Evolutionary conservation across 805 yeast genomes (phyloP), one percentile per base, ranked within the genome.

Genomic region (Nakazawaea pomicola): DNA sequence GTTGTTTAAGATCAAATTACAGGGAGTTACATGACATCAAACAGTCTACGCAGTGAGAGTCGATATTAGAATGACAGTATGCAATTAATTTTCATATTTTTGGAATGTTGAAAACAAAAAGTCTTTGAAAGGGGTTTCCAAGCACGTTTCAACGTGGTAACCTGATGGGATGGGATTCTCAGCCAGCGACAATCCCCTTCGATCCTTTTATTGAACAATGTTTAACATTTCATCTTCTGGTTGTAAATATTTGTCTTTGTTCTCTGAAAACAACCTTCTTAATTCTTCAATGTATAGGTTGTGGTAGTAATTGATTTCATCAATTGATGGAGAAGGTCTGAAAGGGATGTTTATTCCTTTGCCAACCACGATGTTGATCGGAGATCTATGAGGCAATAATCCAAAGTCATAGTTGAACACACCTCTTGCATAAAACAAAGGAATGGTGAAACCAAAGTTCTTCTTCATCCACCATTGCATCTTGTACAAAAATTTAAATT

Each of bases 371-470:
- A 93, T 70, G 47, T 85, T 72, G 41, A 93, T 80, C 2, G 86
- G 86, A 40, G 81, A 74, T 49, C 97, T 70, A 57, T 77, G 90
- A 1, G 99, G 98, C 43, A 93, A 61, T 23, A 93, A 62, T 0
- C 99, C 99, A 63, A 84, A 86, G 56, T 89, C 96, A 53, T 90
- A 86, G 53, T 91, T 87, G 62, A 91, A 90, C 1, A 93, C 69
- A 0, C 98, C 97, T 33, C 98, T 69, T 1, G 96, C 96, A 56
- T 86, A 82, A 63, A 93, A 84, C 36, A 93, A 75, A 1, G 99
- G 99, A 4, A 93, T 54, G 0, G 99, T 90, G 61, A 91, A 91
- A 1, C 91, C 93, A 40, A 80, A 71, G 28, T 64, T 68, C 21
- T 66, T 66, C 53, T 93, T 91, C 54, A 91, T 57, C 78, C 87